phyloP scores from a whole-genome alignment of 2,329 filamentous ascomycete genomes.

The Clonostachys chloroleuca region DNA sequence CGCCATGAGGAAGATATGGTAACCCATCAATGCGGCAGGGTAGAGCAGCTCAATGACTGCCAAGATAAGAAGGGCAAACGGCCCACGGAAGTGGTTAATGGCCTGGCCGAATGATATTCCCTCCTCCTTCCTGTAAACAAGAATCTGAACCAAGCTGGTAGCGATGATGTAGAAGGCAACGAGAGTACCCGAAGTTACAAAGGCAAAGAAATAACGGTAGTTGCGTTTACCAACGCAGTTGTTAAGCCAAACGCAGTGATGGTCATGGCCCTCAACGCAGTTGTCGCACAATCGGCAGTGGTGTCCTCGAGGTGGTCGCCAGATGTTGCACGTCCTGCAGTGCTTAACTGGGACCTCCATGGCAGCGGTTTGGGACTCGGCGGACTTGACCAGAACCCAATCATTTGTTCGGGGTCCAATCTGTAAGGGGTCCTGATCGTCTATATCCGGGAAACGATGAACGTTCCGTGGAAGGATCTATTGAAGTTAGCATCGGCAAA shows the following conservation, averaged over 20 bases:
- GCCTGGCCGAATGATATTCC: conserved; percentile 63
- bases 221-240: conserved; percentile 97
- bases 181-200: conserved; percentile 75
- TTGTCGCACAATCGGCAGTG: conserved; percentile 97
- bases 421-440: conserved; percentile 73
- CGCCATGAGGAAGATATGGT: conserved; percentile 88
- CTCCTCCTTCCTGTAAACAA: conserved; percentile 64
- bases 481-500: conserved; percentile 1
- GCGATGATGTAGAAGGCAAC: conserved; percentile 73
- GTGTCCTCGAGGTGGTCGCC: conserved; percentile 91
- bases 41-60: conserved; percentile 72
- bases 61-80: conserved; percentile 87
- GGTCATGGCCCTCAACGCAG: conserved; percentile 94
- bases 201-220: conserved; percentile 96
- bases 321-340: conserved; percentile 96
- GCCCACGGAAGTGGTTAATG: conserved; percentile 67
- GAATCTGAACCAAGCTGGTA: conserved; percentile 74
- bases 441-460: conserved; percentile 76
- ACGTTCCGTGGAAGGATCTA: conserved; percentile 91
- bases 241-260: conserved; percentile 98
- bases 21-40: conserved; percentile 76
- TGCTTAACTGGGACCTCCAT: conserved; percentile 99
- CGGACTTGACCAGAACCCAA: conserved; percentile 87
- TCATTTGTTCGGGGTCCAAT: conserved; percentile 84
- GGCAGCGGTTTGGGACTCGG: conserved; percentile 69